Evolutionary conservation across 306 rosid species (phyloP).

Genomic region (Gastrolobium villosum): DNA sequence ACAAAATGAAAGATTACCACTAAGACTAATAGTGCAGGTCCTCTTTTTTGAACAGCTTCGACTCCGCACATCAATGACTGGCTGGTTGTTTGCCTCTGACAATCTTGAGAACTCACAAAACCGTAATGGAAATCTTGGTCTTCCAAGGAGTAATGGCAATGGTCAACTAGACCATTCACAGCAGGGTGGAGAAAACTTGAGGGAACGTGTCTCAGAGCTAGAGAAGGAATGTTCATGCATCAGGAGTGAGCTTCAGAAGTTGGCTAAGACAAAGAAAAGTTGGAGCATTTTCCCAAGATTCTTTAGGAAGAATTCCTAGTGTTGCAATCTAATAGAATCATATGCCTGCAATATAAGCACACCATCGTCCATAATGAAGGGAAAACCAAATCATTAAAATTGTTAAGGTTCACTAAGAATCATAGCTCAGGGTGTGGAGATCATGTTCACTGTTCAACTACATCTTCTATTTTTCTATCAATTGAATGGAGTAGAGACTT

Average conservation of each 20-base stretch:
- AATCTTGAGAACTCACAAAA: conserved; percentile 67
- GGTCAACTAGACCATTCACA: conserved; percentile 50
- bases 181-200: conserved; percentile 61
- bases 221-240: conserved; percentile 81
- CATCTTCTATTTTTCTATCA: conserved; percentile 5
- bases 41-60: conserved; percentile 89
- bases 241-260: conserved; percentile 72
- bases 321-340: conserved; percentile 53
- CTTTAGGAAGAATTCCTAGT: conserved; percentile 63
- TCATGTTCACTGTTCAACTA: conserved; percentile 4
- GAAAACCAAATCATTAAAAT: conserved; percentile 43
- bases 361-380: conserved; percentile 48
- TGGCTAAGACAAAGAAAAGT: conserved; percentile 69
- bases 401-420: conserved; percentile 43
- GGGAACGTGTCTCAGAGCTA: conserved; percentile 73
- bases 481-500: not conserved
- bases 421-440: conserved; percentile 38
- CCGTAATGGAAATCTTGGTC: conserved; percentile 57
- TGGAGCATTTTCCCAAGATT: conserved; percentile 80
- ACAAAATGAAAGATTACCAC: conserved; percentile 86
- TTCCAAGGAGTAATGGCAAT: conserved; percentile 50
- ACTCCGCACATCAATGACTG: conserved; percentile 86
- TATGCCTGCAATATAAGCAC: conserved; percentile 44
- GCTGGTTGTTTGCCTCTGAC: conserved; percentile 85
- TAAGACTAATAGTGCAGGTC: conserved; percentile 82